phyloP scores from a whole-genome alignment of 345 rosid species.

The Lagerstroemia speciosa region DNA sequence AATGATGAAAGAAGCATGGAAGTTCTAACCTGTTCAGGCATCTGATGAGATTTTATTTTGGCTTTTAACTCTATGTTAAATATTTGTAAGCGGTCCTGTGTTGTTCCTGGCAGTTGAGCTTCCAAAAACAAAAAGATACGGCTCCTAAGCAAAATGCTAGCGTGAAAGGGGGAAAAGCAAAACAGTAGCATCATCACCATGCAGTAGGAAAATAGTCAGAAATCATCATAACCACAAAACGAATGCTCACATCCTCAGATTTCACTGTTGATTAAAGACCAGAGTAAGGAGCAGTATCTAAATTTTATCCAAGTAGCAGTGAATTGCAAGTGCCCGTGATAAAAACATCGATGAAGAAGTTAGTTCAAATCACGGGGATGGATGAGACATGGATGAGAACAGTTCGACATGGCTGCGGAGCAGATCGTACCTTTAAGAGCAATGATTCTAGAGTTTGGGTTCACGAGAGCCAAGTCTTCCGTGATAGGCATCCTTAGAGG shows the following conservation, averaged over 20 bases:
- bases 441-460: conserved; percentile 43
- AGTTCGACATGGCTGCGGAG: neutral
- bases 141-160: neutral
- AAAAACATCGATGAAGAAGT: neutral
- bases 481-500: conserved; percentile 78
- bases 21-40: conserved; percentile 87
- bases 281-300: neutral
- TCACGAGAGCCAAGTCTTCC: conserved; percentile 77
- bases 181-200: neutral
- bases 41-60: conserved; percentile 90
- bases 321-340: neutral
- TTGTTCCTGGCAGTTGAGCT: conserved; percentile 96
- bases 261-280: neutral
- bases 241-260: neutral
- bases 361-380: neutral
- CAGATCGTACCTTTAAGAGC: conserved; percentile 30
- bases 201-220: neutral
- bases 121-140: conserved; percentile 17
- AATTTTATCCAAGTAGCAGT: neutral
- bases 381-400: neutral
- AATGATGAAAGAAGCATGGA: neutral
- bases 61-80: conserved; percentile 95
- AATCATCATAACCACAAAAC: neutral
- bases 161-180: neutral
- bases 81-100: conserved; percentile 96